Conservation (phyloP, 202 grass and related monocot species). For the Bolboschoenoplectus hybrid region DNA sequence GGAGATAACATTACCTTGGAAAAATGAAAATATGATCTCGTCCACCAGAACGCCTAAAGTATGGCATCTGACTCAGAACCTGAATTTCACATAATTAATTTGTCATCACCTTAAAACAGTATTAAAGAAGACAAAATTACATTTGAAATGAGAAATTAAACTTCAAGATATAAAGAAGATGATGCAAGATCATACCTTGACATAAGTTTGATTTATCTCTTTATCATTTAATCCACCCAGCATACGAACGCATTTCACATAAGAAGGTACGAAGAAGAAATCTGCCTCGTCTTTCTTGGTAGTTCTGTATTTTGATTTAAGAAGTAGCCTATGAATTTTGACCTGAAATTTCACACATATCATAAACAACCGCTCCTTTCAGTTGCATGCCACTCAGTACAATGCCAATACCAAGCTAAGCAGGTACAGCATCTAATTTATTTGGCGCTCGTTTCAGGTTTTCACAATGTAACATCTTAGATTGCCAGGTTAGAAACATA, state of each 20-base stretch:
- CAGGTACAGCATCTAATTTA: not conserved
- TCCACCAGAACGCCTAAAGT: slow-evolving; percentile 86
- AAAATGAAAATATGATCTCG: slow-evolving; percentile 96
- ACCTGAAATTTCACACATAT: slow-evolving; percentile 53
- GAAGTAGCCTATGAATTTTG: slow-evolving; percentile 87
- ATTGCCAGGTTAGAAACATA: not conserved
- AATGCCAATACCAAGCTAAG: not conserved
- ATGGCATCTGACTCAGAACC: slow-evolving; percentile 93
- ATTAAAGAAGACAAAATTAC: not conserved
- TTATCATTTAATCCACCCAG: slow-evolving; percentile 73
- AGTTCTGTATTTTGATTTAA: slow-evolving; percentile 78
- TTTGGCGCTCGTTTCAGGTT: not conserved
- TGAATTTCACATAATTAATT: slow-evolving; percentile 37
- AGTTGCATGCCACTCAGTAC: slow-evolving; percentile 17
- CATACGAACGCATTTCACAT: slow-evolving; percentile 95
- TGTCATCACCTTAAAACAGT: not conserved
- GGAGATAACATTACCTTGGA: slow-evolving; percentile 64
- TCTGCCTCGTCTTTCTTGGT: slow-evolving; percentile 73
- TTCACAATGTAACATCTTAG: slow-evolving; percentile 19
- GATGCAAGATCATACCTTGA: slow-evolving; percentile 55
- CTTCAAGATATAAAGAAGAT: not conserved
- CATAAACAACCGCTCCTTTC: not conserved
- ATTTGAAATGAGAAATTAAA: not conserved
- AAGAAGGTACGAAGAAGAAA: slow-evolving; percentile 87
- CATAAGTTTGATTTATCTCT: slow-evolving; percentile 92